Conservation (phyloP, 305 asterid species). For the Fraxinus nigra region DNA sequence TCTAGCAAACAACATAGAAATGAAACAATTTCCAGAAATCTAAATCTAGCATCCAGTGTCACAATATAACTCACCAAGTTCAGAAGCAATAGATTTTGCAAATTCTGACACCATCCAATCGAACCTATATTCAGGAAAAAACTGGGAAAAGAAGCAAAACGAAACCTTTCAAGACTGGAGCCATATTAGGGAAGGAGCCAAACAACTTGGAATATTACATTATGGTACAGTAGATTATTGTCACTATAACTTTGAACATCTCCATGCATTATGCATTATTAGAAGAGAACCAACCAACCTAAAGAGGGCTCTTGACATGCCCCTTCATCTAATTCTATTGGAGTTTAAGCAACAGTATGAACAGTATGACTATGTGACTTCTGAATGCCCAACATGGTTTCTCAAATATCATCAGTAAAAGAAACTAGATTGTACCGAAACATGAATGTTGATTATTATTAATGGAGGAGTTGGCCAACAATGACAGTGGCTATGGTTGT, state of each 20-base stretch:
- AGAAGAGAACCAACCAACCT: not conserved
- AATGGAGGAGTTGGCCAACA: not conserved
- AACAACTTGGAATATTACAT: slow-evolving; percentile 4
- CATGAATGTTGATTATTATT: not conserved
- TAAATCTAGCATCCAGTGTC: not conserved
- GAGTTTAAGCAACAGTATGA: not conserved
- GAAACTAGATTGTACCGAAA: not conserved
- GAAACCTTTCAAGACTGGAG: slow-evolving; percentile 22
- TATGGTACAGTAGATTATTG: not conserved
- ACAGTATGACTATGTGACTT: not conserved
- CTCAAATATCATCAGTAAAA: not conserved
- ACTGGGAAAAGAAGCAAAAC: slow-evolving; percentile 41
- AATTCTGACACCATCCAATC: slow-evolving; percentile 82
- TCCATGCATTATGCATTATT: not conserved
- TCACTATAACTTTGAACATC: not conserved
- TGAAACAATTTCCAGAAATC: not conserved
- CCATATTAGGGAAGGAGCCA: slow-evolving; percentile 12
- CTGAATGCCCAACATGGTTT: not conserved
- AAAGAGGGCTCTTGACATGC: not conserved
- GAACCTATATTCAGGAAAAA: slow-evolving; percentile 87
- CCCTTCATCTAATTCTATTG: not conserved
- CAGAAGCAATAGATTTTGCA: slow-evolving; percentile 67
- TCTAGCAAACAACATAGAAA: slow-evolving; percentile 2
- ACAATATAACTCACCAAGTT: slow-evolving; percentile 64
- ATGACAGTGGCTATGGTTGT: not conserved